Base-by-base conservation (phyloP, 257 asterid genomes). In the Solanum commersonii region DNA sequence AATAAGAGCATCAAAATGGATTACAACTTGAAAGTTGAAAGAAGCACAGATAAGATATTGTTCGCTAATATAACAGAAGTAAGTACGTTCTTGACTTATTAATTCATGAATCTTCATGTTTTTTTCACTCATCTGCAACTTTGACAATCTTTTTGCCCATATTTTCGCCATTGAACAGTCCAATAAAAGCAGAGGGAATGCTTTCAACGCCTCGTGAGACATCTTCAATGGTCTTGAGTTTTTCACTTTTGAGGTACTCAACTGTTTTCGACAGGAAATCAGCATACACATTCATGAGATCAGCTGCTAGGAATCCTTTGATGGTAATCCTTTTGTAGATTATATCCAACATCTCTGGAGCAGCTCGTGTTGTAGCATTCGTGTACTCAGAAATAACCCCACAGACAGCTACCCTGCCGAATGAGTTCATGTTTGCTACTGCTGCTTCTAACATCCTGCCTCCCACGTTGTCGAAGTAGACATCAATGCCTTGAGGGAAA, bases 381-480 rank as follows among this genome's bases (percentile, higher is more conserved):
- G 95, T 90, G 88, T 95, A 94, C 84, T 94, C 97, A 10, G 98
- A 92, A 5, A 95, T 94, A 60, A 89, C 98, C 2, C 97, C 98
- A 38, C 98, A 95, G 25, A 92, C 90, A 0, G 94, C 98, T 20
- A 95, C 93, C 82, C 98, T 89, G 2, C 98, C 97, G 10, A 93
- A 93, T 4, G 60, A 10, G 78, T 92, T 95, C 98, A 92, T 95
- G 92, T 94, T 95, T 2, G 88, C 88, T 10, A 94, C 84, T 1
- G 92, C 97, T 2, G 96, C 98, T 90, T 94, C 97, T 68, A 90
- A 88, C 95, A 95, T 94, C 77, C 90, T 92, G 5, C 92, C 98
- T 13, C 98, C 98, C 85, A 94, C 97, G 4, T 95, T 95, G 87
- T 95, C 98, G 2, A 94, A 95, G 52, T 95, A 95, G 59, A 94